Base-by-base conservation (phyloP, 1,139 yeast genomes). In the Scheffersomyces lignicola region DNA sequence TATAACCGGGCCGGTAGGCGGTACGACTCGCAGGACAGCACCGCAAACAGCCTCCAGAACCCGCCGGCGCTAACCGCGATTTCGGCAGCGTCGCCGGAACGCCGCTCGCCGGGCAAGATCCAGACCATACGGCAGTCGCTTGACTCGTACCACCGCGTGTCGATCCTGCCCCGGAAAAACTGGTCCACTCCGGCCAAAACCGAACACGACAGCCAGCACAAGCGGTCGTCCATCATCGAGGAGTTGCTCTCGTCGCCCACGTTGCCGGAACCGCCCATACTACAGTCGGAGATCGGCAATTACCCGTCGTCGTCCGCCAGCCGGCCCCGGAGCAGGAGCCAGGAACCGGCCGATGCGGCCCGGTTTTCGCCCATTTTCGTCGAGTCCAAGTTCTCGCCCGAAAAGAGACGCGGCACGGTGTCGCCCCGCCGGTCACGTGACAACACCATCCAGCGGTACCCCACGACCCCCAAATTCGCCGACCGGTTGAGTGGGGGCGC, bases 181-280 rank as follows among this genome's bases (percentile, higher is more conserved):
- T 41, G 44, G 24, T 43, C 41, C 31, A 26, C 29, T 31, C 38
- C 15, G 27, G 32, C 44, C 37, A 40, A 52, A 47, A 34, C 53
- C 23, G 31, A 24, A 36, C 45, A 42, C 49, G 39, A 40, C 42
- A 37, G 36, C 42, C 43, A 38, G 33, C 8, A 40, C 52, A 50
- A 63, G 32, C 52, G 76, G 33, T 65, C 75, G 6, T 62, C 74
- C 17, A 52, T 69, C 45, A 67, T 73, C 12, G 69, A 68, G 36
- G 61, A 63, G 32, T 60, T 66, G 30, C 53, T 68, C 32, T 73
- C 79, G 0, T 74, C 79, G 2, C 80, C 80, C 1, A 71, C 76
- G 8, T 62, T 73, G 20, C 77, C 77, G 0, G 69, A 68, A 38
- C 72, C 75, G 3, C 76, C 76, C 2, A 56, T 65, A 5, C 50